Base-by-base conservation (phyloP, 345 rosid species). In the Aquilaria sinensis region DNA sequence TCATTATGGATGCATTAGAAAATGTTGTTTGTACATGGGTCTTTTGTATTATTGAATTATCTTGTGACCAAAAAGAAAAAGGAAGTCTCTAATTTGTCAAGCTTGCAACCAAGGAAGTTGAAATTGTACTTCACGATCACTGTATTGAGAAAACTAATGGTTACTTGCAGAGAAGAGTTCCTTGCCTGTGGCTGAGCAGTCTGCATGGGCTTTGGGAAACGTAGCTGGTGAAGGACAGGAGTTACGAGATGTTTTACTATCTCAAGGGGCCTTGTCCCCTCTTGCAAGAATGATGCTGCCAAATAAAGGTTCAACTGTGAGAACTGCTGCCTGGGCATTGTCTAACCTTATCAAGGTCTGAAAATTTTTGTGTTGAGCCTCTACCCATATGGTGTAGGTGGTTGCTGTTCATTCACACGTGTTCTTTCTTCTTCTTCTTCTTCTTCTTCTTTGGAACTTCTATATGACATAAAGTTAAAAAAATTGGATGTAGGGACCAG, bases 141-240 rank as follows among this genome's bases (percentile, higher is more conserved):
- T 37, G 7, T 37, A 9, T 37, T 37, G 43, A 23, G 23, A 1
- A 37, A 37, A 37, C 43, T 37, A 37, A 37, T 37, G 43, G 5
- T 4, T 37, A 37, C 5, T 9, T 67, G 66, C 76, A 94, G 99
- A 94, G 78, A 88, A 88, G 75, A 94, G 90, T 78, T 86, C 93
- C 53, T 76, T 66, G 46, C 91, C 86, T 41, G 96, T 94, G 68
- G 96, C 96, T 54, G 99, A 91, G 88, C 97, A 91, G 74, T 91
- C 97, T 64, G 91, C 97, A 46, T 88, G 97, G 99, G 99, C 96
- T 23, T 76, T 90, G 76, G 99, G 97, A 68, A 94, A 94, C 78
- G 96, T 87, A 62, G 99, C 99, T 12, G 93, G 96, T 65, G 97
- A 91, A 81, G 99, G 97, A 74, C 91, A 85, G 76, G 99, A 88